These are phyloP conservation scores for Skeletonema marinoi DNA, from an alignment of 108 stramenopile species.

Conservation along the genomic window DNA sequence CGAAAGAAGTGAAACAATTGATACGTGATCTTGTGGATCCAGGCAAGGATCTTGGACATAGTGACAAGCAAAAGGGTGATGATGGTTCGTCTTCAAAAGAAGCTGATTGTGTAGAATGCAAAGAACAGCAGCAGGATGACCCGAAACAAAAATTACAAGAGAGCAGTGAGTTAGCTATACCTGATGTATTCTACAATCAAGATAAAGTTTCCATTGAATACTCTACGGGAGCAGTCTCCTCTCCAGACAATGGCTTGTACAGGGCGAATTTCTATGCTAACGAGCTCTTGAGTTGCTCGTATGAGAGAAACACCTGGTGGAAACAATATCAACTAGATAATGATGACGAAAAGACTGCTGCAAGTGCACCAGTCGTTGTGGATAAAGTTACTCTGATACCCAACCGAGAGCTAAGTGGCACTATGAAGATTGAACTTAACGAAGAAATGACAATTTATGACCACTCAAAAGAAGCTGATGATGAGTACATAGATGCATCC, in stretches of 20 bases:
- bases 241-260: constrained; percentile 26
- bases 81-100: neutral
- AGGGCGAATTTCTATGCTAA: constrained; percentile 51
- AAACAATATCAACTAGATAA: constrained; percentile 27
- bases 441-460: constrained; percentile 12
- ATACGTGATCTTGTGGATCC: constrained; percentile 76
- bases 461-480: neutral
- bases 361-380: constrained; percentile 16
- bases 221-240: constrained; percentile 30
- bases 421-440: constrained; percentile 35
- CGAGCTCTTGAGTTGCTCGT: constrained; percentile 41
- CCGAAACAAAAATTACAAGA: neutral
- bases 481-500: constrained; percentile 8
- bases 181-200: constrained; percentile 10
- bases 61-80: constrained; percentile 46
- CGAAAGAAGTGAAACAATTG: constrained; percentile 78
- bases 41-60: constrained; percentile 70
- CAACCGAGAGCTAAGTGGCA: constrained; percentile 8
- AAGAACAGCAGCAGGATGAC: neutral
- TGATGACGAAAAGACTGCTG: constrained; percentile 1
- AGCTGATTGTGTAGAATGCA: constrained; percentile 17
- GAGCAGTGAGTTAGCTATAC: neutral
- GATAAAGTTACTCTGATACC: constrained; percentile 43
- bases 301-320: constrained; percentile 40
- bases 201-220: constrained; percentile 38